These are phyloP conservation scores for Mitragyna speciosa DNA, from an alignment of 257 asterid species.

Conservation along the genomic window DNA sequence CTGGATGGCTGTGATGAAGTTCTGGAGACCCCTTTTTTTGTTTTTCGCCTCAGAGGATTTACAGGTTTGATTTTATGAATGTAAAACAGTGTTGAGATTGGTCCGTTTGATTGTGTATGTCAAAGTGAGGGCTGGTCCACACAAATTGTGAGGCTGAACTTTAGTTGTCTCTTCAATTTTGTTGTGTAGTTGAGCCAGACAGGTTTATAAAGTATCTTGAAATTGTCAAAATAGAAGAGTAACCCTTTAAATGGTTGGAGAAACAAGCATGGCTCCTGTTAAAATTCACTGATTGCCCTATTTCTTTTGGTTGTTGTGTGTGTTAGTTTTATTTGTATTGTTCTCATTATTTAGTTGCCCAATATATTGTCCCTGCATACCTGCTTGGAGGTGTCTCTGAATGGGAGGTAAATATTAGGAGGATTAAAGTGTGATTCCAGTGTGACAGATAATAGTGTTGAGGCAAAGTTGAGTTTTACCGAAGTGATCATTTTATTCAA, in stretches of 20 bases:
- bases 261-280: not conserved
- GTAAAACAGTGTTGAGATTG: not conserved
- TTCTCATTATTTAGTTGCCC: not conserved
- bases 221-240: not conserved
- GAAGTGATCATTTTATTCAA: not conserved
- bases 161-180: not conserved
- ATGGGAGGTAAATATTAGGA: not conserved
- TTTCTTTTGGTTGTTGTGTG: not conserved
- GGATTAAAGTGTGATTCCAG: not conserved
- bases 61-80: not conserved
- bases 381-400: not conserved
- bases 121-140: not conserved
- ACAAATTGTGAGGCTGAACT: constrained; percentile 6
- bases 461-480: too few relatives aligned
- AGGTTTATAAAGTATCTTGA: too few relatives aligned
- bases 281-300: not conserved
- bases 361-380: not conserved
- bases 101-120: not conserved
- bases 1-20: constrained; percentile 8
- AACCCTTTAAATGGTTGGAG: not conserved
- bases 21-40: not conserved
- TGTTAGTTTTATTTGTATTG: not conserved
- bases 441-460: not conserved
- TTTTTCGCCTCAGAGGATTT: not conserved
- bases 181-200: not conserved